These are phyloP conservation scores for Aspergillus chevalieri DNA, from an alignment of 2,329 filamentous ascomycete genomes.

Conservation along the genomic window DNA sequence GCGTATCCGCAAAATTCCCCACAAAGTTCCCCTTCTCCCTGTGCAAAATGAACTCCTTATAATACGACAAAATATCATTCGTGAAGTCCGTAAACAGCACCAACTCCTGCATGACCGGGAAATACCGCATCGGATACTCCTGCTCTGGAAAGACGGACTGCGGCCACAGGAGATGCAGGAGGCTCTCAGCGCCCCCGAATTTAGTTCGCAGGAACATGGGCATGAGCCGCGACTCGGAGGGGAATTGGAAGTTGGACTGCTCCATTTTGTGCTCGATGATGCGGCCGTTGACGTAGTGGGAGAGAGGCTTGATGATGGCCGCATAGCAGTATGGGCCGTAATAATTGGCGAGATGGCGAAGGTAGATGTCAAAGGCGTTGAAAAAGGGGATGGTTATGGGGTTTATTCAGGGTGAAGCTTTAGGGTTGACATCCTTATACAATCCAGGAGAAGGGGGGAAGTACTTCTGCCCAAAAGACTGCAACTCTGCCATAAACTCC, in stretches of 20 bases:
- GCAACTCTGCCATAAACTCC: constrained; percentile 6
- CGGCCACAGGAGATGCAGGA: constrained; percentile 7
- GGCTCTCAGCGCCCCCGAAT: constrained; percentile 8
- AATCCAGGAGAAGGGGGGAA: neutral
- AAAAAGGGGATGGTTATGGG: constrained; percentile 4
- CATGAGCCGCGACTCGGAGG: constrained; percentile 4
- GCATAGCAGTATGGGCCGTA: constrained; percentile 11
- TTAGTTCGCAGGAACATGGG: constrained; percentile 10
- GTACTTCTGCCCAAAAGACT: constrained; percentile 8
- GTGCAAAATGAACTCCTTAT: constrained; percentile 8
- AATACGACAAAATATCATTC: constrained; percentile 12
- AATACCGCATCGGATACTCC: constrained; percentile 6
- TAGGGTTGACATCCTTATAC: neutral
- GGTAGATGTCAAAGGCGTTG: constrained; percentile 3
- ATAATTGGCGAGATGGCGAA: constrained; percentile 3
- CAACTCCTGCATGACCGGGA: constrained; percentile 7
- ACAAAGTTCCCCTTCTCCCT: constrained; percentile 9
- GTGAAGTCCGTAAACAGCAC: constrained; percentile 9
- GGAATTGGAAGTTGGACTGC: constrained; percentile 2
- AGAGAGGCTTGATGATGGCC: constrained; percentile 6
- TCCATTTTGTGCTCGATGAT: constrained; percentile 7
- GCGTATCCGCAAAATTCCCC: constrained; percentile 8
- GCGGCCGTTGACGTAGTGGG: constrained; percentile 8
- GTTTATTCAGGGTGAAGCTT: constrained; percentile 2
- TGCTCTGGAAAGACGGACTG: constrained; percentile 7